Evolutionary conservation across 306 rosid species (phyloP).

Genomic region (Mucuna pruriens): DNA sequence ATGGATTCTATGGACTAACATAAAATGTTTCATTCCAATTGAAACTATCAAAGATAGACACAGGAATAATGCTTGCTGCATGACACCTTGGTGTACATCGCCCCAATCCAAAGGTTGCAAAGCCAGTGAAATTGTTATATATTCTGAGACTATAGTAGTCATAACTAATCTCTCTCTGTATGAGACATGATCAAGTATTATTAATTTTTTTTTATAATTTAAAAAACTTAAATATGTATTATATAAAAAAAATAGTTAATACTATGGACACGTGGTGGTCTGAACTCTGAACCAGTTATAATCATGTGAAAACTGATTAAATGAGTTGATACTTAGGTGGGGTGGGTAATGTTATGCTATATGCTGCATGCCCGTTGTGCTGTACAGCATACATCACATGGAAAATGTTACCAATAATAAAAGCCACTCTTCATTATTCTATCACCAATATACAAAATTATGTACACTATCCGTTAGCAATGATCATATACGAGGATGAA

Average conservation of each 20-base stretch:
- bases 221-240: no score
- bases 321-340: neutral
- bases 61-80: neutral
- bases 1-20: neutral
- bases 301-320: neutral
- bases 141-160: no score
- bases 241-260: no score
- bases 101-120: no score
- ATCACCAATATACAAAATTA: conserved; percentile 20
- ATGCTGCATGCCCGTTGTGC: neutral
- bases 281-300: no score
- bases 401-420: conserved; percentile 4
- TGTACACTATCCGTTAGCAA: conserved; percentile 30
- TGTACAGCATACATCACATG: neutral
- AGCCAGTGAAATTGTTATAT: no score
- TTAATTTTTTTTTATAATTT: no score
- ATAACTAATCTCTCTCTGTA: no score
- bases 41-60: no score
- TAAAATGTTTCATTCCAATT: neutral
- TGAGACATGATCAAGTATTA: no score
- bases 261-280: no score
- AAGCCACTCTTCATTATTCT: conserved; percentile 24
- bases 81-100: neutral
- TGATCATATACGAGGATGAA: neutral
- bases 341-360: neutral